phyloP scores from a whole-genome alignment of 345 rosid species.

The Populus alba region DNA sequence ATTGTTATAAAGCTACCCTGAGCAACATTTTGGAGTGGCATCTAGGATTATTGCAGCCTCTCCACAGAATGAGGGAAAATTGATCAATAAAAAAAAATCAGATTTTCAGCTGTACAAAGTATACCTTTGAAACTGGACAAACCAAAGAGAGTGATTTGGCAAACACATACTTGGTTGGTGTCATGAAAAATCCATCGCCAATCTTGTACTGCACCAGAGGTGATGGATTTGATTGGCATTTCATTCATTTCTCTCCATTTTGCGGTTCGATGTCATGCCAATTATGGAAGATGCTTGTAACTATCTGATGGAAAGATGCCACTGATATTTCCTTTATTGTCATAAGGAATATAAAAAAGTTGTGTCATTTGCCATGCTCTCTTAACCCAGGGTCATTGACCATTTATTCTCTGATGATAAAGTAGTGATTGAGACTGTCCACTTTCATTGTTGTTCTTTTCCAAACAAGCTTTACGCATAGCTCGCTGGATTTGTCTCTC shows the following conservation, averaged over 20 bases:
- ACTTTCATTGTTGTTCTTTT: constrained; percentile 39
- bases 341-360: not conserved
- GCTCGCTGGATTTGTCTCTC: constrained; percentile 78
- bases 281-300: not conserved
- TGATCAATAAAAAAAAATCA: not conserved
- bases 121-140: constrained; percentile 4
- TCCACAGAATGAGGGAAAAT: constrained; percentile 13
- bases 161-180: constrained; percentile 7
- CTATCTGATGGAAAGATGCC: not conserved
- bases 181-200: not conserved
- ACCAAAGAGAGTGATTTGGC: constrained; percentile 9
- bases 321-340: not conserved
- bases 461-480: constrained; percentile 67
- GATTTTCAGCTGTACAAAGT: constrained; percentile 27
- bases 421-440: constrained; percentile 40
- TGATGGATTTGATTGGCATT: constrained; percentile 2
- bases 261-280: not conserved
- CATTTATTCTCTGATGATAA: constrained; percentile 21
- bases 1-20: not conserved
- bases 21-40: not conserved
- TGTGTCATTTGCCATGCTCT: constrained; percentile 1
- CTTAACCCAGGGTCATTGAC: constrained; percentile 27
- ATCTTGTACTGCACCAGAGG: not conserved
- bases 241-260: not conserved
- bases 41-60: not conserved